These are phyloP conservation scores for Phenoliferia sp. DNA, from an alignment of 1,284 basidiomycete species.

Conservation along the genomic window DNA sequence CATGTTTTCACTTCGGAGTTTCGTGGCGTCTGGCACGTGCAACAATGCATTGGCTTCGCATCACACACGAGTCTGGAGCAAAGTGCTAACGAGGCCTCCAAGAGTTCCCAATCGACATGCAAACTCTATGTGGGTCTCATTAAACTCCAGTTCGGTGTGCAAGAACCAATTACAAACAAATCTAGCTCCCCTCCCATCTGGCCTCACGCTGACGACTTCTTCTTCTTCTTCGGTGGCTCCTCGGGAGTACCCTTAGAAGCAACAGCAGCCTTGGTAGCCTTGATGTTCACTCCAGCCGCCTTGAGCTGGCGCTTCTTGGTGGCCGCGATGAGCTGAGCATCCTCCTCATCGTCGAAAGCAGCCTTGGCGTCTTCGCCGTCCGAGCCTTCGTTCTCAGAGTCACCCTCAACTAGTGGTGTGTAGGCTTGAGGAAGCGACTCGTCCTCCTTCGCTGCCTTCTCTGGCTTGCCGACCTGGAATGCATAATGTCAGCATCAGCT, in stretches of 20 bases:
- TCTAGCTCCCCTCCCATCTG: neutral
- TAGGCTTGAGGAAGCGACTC: conserved; percentile 16
- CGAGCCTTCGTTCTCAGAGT: conserved; percentile 1
- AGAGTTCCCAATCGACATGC: too few species aligned
- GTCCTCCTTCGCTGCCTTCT: conserved; percentile 4
- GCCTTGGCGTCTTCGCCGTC: conserved; percentile 2
- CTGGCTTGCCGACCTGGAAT: conserved; percentile 6
- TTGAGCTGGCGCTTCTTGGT: conserved; percentile 33
- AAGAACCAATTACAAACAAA: neutral
- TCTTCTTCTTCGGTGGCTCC: neutral
- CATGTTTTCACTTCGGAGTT: too few species aligned
- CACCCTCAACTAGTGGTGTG: conserved; percentile 8
- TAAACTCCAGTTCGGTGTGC: too few species aligned
- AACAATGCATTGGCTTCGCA: too few species aligned
- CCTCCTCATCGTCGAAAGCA: conserved; percentile 33
- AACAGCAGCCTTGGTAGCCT: conserved; percentile 14
- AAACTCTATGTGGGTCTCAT: too few species aligned
- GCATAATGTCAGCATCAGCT: neutral
- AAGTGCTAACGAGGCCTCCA: too few species aligned
- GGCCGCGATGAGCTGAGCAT: conserved; percentile 30
- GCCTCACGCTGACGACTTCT: neutral
- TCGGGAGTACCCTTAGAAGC: neutral
- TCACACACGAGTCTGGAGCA: too few species aligned
- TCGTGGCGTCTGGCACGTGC: too few species aligned
- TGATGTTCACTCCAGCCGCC: conserved; percentile 33